Evolutionary conservation across 495 filamentous ascomycete species (phyloP), one percentile per base, ranked within the genome.

Genomic region (Xylaria curta): DNA sequence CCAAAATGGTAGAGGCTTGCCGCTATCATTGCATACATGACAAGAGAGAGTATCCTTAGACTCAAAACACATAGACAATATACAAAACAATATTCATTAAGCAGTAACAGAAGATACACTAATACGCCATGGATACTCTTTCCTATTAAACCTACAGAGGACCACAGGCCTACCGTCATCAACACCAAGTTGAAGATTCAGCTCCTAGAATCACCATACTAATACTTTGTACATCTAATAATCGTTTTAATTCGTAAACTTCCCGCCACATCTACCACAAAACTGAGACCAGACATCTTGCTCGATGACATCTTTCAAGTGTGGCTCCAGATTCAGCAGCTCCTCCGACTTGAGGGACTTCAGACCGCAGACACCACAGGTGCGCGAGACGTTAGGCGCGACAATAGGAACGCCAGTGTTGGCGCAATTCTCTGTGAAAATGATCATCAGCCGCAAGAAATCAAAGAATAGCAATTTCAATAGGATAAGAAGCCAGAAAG

Each of bases 191-290:
- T 8, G 12, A 24, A 51, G 3, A n/a, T 21, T 24, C n/a, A 3
- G n/a, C n/a, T 51, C 9, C 2, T 9, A 24, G n/a, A 51, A 24
- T 7, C 9, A 51, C 4, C 19, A 51, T 0, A 49, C 21, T 7
- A 3, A 26, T 17, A 26, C 21, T 12, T 53, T 9, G 1, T 26
- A 12, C 49, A 8, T 53, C 49, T 26, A 4, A 13, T 53, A 8
- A 6, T 7, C 46, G 7, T 51, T 53, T 40, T 49, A 79, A 51
- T 75, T 74, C 0, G 83, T 64, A 72, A 85, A 86, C 77, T 85
- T 86, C 13, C 84, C 84, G 3, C 83, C 82, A 68, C 84, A 86
- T 4, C 78, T 75, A 12, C 82, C 82, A 54, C 84, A 86, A 0
- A 78, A 51, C 24, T 82, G 80, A 1, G 76, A 76, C 10, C 76